phyloP scores from a whole-genome alignment of 306 rosid genomes.

The Spatholobus suberectus region DNA sequence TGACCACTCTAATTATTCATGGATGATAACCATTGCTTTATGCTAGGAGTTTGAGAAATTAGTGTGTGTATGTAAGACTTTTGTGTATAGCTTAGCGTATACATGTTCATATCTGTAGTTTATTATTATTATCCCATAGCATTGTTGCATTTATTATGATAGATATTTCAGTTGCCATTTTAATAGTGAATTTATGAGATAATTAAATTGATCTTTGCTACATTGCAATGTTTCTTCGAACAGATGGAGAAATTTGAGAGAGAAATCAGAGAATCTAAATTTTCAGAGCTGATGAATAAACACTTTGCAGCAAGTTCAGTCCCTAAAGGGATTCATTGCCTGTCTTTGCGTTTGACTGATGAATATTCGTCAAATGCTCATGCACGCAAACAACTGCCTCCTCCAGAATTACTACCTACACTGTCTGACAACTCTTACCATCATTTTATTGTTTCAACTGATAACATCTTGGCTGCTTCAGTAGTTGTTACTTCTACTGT shows the following conservation, averaged over 20 bases:
- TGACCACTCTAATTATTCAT: not conserved
- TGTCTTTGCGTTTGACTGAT: conserved; percentile 96
- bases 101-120: not conserved
- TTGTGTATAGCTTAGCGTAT: not conserved
- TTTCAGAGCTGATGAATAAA: conserved; percentile 91
- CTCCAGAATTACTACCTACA: conserved; percentile 90
- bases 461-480: conserved; percentile 97
- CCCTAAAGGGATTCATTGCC: conserved; percentile 95
- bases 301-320: conserved; percentile 96
- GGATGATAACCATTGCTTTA: conserved; percentile 15
- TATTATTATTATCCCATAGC: not conserved
- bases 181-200: conserved; percentile 15
- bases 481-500: conserved; percentile 96
- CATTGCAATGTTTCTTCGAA: conserved; percentile 33
- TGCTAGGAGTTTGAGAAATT: conserved; percentile 7
- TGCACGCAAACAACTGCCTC: conserved; percentile 96
- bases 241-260: conserved; percentile 97
- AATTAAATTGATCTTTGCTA: conserved; percentile 26
- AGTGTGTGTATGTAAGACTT: not conserved
- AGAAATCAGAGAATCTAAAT: conserved; percentile 82
- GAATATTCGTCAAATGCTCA: conserved; percentile 98
- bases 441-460: conserved; percentile 91
- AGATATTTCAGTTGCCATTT: not conserved
- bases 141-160: not conserved
- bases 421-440: conserved; percentile 87